Conservation (phyloP, 257 asterid genomes). For the Solanum sejunctum region DNA sequence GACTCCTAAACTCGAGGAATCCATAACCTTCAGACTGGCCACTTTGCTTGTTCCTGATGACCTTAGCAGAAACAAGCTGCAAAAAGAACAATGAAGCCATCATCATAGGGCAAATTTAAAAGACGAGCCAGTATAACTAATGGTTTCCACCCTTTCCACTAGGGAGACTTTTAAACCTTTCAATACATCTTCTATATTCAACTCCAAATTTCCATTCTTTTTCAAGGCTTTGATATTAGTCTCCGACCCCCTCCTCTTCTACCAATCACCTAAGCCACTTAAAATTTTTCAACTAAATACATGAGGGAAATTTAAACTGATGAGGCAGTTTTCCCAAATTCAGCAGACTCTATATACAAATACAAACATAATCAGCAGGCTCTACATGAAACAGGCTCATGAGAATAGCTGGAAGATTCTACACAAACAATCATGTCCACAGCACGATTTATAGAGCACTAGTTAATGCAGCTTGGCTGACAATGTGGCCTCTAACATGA, state of each 20-base stretch:
- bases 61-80: conserved; percentile 61
- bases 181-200: neutral
- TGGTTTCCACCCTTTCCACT: neutral
- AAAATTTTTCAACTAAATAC: neutral
- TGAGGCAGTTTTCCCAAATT: neutral
- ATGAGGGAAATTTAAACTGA: neutral
- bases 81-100: neutral
- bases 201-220: neutral
- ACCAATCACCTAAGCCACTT: neutral
- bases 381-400: neutral
- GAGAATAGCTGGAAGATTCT: neutral
- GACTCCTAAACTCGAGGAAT: conserved; percentile 67
- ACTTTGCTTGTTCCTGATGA: conserved; percentile 61
- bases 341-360: neutral
- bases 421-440: neutral
- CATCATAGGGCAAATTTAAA: neutral
- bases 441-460: neutral
- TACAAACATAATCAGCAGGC: neutral
- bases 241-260: neutral
- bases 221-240: neutral
- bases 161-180: neutral
- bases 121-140: neutral
- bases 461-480: neutral
- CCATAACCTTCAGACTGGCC: conserved; percentile 81
- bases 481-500: neutral